Evolutionary conservation across 805 yeast genomes (phyloP).

Genomic region (Starmerella stellata): DNA sequence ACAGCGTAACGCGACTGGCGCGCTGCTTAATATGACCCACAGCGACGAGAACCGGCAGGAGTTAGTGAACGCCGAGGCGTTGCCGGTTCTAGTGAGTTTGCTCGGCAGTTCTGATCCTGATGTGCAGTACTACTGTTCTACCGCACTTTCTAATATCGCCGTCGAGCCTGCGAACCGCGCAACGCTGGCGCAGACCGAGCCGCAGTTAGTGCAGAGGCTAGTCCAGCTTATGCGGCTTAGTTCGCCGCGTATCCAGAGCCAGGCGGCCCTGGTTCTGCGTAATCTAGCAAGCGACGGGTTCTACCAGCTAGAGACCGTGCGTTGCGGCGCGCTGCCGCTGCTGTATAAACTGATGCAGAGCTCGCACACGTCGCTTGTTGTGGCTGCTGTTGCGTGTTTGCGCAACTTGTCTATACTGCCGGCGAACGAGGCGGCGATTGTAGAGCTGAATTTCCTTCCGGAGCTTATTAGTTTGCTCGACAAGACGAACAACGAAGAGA

Average conservation of each 20-base stretch:
- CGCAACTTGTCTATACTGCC: conserved; percentile 96
- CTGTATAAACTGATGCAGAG: conserved; percentile 78
- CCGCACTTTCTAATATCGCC: conserved; percentile 91
- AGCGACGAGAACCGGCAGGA: conserved; percentile 92
- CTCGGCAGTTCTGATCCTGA: conserved; percentile 80
- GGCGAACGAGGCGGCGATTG: conserved; percentile 81
- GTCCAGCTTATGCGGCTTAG: conserved; percentile 85
- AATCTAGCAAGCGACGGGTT: conserved; percentile 91
- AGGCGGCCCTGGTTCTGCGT: conserved; percentile 89
- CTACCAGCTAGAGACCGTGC: conserved; percentile 86
- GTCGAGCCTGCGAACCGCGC: conserved; percentile 86
- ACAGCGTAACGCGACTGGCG: conserved; percentile 97
- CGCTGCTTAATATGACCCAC: conserved; percentile 93
- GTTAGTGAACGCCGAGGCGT: conserved; percentile 93
- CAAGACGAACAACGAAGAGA: conserved; percentile 78
- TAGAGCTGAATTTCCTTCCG: conserved; percentile 87
- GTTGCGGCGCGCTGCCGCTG: conserved; percentile 90
- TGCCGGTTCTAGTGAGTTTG: conserved; percentile 81
- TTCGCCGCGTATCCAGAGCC: conserved; percentile 91
- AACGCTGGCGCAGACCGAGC: conserved; percentile 78
- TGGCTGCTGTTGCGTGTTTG: conserved; percentile 96
- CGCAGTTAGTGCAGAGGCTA: conserved; percentile 70
- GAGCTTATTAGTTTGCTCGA: conserved; percentile 67
- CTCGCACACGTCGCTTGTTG: conserved; percentile 72
- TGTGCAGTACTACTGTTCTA: conserved; percentile 95